Base-by-base conservation (phyloP, 306 rosid genomes). In the Corylus americana region DNA sequence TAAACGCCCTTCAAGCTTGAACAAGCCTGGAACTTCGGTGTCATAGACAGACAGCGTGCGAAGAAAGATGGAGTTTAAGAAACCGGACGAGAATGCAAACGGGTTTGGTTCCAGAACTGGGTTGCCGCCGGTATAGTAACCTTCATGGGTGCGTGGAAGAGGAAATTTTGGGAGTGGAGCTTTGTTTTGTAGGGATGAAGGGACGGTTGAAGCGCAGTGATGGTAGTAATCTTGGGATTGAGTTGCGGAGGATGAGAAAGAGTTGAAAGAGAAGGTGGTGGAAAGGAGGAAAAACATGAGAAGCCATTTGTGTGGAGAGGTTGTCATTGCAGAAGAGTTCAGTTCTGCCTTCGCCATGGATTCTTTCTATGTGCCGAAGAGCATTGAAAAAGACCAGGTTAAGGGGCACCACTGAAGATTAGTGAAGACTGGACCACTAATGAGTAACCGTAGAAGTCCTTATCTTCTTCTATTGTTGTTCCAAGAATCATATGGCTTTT, bases 201-300 rank as follows among this genome's bases (percentile, higher is more conserved):
- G 88, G 70, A 91, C 77, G 1, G 82, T 31, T 10, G 85, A 77
- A 68, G 79, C 73, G 70, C 96, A 89, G 42, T 81, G 86, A 10
- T 84, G 84, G n/a, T 81, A 55, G 74, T 82, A 87, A 12, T 42
- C 1, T 0, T 79, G 25, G 79, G 54, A 10, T 53, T 29, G 44
- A 49, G 86, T 69, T 51, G 81, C 77, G 67, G 12, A 63, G 25
- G 87, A 75, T 4, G 75, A 53, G 79, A 78, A 10, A 81, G 11
- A 71, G 70, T 54, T 77, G 71, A 77, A 31, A 71, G 59, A 55
- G n/a, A 74, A 55, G 78, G 53, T 4, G n/a, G 42, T 55, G 73
- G 68, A 66, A 48, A 76, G 67, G n/a, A 78, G 70, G 80, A 80
- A 66, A 79, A 77, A 37, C 10, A 62, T 59, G 49, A 70, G 74